Evolutionary conservation across 805 yeast genomes (phyloP).

Genomic region (Yarrowia bubula): DNA sequence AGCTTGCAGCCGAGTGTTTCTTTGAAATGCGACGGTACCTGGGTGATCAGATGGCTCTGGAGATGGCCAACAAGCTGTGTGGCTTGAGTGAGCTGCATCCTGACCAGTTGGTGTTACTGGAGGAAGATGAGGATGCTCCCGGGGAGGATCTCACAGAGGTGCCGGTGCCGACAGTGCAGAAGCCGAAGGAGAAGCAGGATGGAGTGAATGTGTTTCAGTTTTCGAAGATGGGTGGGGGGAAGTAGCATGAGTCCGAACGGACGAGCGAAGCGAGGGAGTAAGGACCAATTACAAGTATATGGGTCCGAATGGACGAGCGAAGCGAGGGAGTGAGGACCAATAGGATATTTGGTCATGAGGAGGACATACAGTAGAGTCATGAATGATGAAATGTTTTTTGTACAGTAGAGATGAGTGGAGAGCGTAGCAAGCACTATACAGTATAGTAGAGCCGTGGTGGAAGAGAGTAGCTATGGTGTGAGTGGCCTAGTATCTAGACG

Average conservation of each 20-base stretch:
- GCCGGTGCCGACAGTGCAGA: slow-evolving; percentile 27
- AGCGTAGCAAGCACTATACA: no score
- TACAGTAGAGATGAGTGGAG: no score
- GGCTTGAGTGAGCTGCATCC: slow-evolving; percentile 40
- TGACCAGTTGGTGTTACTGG: slow-evolving; percentile 17
- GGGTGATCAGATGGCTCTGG: slow-evolving; percentile 38
- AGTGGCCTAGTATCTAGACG: no score
- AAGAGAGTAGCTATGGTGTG: no score
- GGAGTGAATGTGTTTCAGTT: slow-evolving; percentile 35
- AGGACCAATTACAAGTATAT: not conserved
- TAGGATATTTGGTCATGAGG: not conserved
- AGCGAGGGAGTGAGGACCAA: not conserved
- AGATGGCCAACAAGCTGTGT: slow-evolving; percentile 40
- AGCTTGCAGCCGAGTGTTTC: slow-evolving; percentile 45
- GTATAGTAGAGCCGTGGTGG: no score
- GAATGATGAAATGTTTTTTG: no score
- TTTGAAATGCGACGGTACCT: slow-evolving; percentile 43
- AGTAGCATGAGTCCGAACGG: not conserved
- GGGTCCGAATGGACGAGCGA: not conserved
- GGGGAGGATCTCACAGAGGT: slow-evolving; percentile 24
- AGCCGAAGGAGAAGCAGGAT: slow-evolving; percentile 24
- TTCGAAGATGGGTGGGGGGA: slow-evolving; percentile 38
- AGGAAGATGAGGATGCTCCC: slow-evolving; percentile 11
- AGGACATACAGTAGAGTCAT: no score
- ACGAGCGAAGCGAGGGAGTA: not conserved